Evolutionary conservation across 176 grass and related monocot genomes (phyloP).

Genomic region (Pontederia paniculata): DNA sequence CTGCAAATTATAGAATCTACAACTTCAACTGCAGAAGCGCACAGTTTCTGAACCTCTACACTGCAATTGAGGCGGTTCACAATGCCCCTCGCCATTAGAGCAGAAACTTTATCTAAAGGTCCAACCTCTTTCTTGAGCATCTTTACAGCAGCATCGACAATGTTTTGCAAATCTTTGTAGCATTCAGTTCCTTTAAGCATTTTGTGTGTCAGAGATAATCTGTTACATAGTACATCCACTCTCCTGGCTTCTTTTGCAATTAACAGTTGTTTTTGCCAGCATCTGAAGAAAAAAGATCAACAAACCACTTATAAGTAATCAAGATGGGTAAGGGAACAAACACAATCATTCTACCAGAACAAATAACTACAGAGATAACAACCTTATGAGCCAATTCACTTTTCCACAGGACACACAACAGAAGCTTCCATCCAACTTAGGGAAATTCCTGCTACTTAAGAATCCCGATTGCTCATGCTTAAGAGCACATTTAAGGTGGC

Average conservation of each 20-base stretch:
- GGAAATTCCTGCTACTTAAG: slow-evolving; percentile 37
- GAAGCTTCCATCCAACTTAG: slow-evolving; percentile 60
- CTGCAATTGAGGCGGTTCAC: slow-evolving; percentile 72
- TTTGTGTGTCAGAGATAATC: slow-evolving; percentile 55
- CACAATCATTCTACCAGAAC: slow-evolving; percentile 16
- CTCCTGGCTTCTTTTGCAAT: slow-evolving; percentile 65
- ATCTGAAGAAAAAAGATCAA: slow-evolving; percentile 17
- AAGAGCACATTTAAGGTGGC: slow-evolving; percentile 77
- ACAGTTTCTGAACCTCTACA: slow-evolving; percentile 82
- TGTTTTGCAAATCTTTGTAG: slow-evolving; percentile 46
- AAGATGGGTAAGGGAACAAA: slow-evolving; percentile 25
- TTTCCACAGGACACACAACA: slow-evolving; percentile 76
- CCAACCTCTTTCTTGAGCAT: slow-evolving; percentile 75
- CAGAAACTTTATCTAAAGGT: slow-evolving; percentile 54
- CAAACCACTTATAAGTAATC: not conserved
- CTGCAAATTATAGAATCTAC: slow-evolving; percentile 41
- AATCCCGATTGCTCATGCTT: slow-evolving; percentile 67
- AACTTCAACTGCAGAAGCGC: slow-evolving; percentile 45
- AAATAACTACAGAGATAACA: slow-evolving; percentile 23
- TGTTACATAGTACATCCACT: slow-evolving; percentile 75
- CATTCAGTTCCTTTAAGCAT: slow-evolving; percentile 57
- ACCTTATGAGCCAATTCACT: slow-evolving; percentile 74
- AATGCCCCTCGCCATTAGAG: slow-evolving; percentile 48
- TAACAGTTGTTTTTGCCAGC: slow-evolving; percentile 65
- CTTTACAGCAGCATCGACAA: slow-evolving; percentile 42